Evolutionary conservation across 2,329 filamentous ascomycete species (phyloP), one percentile per base, ranked within the genome.

Genomic region (Aspergillus floridensis): DNA sequence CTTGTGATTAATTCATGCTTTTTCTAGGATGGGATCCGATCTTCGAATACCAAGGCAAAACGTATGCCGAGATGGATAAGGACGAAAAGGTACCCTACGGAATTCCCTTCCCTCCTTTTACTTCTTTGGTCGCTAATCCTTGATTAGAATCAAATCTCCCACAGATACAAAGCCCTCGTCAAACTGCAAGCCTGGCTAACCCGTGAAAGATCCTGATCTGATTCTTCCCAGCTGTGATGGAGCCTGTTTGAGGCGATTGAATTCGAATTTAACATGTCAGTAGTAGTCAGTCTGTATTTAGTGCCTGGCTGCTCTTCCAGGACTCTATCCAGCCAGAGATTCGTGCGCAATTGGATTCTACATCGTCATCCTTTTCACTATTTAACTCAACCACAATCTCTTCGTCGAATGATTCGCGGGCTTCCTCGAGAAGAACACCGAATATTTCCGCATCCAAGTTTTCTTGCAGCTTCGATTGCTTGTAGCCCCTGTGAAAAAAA

Each of bases 361-460:
- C 89, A 76, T 97, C 91, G 54, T 93, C 89, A 2, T 87, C 83
- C 56, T 84, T 84, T 72, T 96, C 89, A 76, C 93, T 98, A 70
- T 81, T 86, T 70, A 99, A 79, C 76, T 96, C 92, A 26, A 98
- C 90, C 41, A 99, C 89, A 66, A 96, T 91, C 72, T 95, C 87
- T 75, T 90, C 86, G 56, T 91, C 90, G 70, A 93, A 99, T 11
- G 89, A 86, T 64, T 96, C 93, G 61, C 87, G 82, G 32, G 95
- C 95, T 79, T 99, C 95, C 66, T 96, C 89, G 21, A 96, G 81
- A 58, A 99, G 80, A 26, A 98, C 91, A 72, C 96, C 90, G 88
- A 99, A 98, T 72, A 99, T 98, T 79, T 99, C 95, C 31, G 91
- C 90, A 76, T 99, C 95, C 61, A 99, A 81, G 72, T 99, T 99